Conservation (phyloP, 2,329 filamentous ascomycete genomes). For the Zasmidium angulare region DNA sequence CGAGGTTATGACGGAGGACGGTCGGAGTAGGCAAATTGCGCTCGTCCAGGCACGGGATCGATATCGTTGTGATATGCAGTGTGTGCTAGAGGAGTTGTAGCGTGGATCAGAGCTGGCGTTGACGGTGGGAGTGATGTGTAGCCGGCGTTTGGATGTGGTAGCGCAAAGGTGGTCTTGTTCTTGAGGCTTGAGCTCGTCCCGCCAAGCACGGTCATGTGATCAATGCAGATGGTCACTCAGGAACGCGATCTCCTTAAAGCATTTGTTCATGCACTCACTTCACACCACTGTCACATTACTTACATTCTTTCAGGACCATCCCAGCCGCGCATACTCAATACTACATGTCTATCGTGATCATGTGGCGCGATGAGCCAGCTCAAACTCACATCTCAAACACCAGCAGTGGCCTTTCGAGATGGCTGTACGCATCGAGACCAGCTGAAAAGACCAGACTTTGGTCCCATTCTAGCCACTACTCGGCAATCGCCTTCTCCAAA, state of each 20-base stretch:
- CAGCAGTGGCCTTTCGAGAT: neutral
- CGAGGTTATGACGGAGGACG: slow-evolving; percentile 1
- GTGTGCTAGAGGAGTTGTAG: neutral
- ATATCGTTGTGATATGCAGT: neutral
- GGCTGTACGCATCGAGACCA: neutral
- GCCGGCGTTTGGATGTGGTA: neutral
- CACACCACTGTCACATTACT: too few relatives aligned
- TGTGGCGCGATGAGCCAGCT: neutral
- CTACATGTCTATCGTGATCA: neutral
- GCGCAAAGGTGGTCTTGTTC: neutral
- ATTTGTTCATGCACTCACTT: too few relatives aligned
- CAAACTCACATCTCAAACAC: neutral
- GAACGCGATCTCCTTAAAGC: too few relatives aligned
- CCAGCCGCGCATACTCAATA: too few relatives aligned
- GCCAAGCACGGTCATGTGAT: neutral
- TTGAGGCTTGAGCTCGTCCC: neutral
- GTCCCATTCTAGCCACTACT: neutral
- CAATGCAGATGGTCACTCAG: neutral
- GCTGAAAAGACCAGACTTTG: neutral
- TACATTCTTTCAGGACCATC: too few relatives aligned
- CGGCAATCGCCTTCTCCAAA: neutral
- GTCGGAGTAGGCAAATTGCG: slow-evolving; percentile 4
- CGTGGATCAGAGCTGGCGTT: neutral
- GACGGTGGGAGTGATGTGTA: neutral
- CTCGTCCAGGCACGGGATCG: neutral